Base-by-base conservation (phyloP, 1,139 yeast genomes). In the Diutina rugosa region DNA sequence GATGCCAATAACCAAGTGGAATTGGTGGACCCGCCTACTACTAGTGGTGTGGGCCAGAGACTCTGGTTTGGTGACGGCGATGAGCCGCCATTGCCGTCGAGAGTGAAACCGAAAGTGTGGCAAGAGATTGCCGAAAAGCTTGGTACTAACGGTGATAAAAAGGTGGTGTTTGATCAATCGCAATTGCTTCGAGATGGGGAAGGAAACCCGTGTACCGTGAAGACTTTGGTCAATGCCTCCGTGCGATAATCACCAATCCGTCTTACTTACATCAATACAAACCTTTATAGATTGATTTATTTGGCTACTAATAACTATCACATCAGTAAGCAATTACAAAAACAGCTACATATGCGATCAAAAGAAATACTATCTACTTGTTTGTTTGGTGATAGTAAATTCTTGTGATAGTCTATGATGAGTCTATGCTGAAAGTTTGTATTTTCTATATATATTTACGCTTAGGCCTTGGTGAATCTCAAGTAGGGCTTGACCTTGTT, bases 401-500 rank as follows among this genome's bases (percentile, higher is more conserved):
- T n/a, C n/a, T n/a, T n/a, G n/a, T n/a, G n/a, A n/a, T n/a, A 21
- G 26, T 21, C 2, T 21, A 21, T 21, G 26, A 21, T 21, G 26
- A 21, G 3, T 21, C 26, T 35, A 32, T 32, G 9, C n/a, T n/a
- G n/a, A n/a, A n/a, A 10, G 41, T 35, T 12, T 9, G 6, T 12
- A 12, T 35, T 35, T 1, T 9, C 10, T 35, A 0, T 35, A 12
- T 35, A n/a, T 12, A 35, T 10, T 30, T 30, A 35, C 16, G n/a
- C n/a, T 18, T 49, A 49, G 8, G 59, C 63, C 63, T 67, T 65
- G 59, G 63, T 61, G 61, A 59, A 60, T 55, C 63, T 59, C 70
- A 89, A 79, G 79, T 90, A 90, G 57, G 96, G 90, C 78, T 87
- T 89, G 69, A 89, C 83, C 65, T 82, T 85, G 64, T 78, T 80